These are phyloP conservation scores for Pelargonium australe DNA, from an alignment of 441 rosid species.

Conservation along the genomic window DNA sequence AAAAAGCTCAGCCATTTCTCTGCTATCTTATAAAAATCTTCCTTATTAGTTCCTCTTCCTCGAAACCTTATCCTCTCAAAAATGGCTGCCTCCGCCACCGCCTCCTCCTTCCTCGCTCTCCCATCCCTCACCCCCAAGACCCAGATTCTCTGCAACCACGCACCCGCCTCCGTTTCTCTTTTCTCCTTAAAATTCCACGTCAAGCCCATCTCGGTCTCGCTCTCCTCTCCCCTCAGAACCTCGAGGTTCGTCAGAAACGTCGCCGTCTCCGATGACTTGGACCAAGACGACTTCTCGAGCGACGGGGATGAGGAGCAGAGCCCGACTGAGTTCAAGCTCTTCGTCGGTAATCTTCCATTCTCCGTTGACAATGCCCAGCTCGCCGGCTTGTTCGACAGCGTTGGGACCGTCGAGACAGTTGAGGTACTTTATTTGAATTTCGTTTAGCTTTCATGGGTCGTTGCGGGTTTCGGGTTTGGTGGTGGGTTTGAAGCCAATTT, in stretches of 20 bases:
- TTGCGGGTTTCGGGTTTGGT: conserved; percentile 7
- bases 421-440: conserved; percentile 44
- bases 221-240: conserved; percentile 26
- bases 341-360: conserved; percentile 95
- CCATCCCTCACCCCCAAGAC: conserved; percentile 47
- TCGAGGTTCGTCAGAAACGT: conserved; percentile 46
- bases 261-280: conserved; percentile 58
- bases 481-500: not conserved
- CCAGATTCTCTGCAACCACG: conserved; percentile 33
- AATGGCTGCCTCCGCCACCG: conserved; percentile 56
- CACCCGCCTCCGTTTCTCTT: conserved; percentile 33
- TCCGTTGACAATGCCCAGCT: conserved; percentile 79
- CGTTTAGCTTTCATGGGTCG: not conserved
- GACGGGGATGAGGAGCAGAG: conserved; percentile 33
- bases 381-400: conserved; percentile 67
- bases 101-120: conserved; percentile 43
- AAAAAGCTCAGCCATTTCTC: no score
- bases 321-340: conserved; percentile 66
- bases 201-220: conserved; percentile 27
- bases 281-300: conserved; percentile 53
- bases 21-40: not conserved
- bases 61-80: conserved; percentile 35
- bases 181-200: conserved; percentile 29
- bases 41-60: not conserved
- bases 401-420: conserved; percentile 88